Percentiles rank a stretch among this genome's conserved stretches.
Evolutionary conservation across 805 yeast species (phyloP).

Genomic region (Ogataea degrootiae): DNA sequence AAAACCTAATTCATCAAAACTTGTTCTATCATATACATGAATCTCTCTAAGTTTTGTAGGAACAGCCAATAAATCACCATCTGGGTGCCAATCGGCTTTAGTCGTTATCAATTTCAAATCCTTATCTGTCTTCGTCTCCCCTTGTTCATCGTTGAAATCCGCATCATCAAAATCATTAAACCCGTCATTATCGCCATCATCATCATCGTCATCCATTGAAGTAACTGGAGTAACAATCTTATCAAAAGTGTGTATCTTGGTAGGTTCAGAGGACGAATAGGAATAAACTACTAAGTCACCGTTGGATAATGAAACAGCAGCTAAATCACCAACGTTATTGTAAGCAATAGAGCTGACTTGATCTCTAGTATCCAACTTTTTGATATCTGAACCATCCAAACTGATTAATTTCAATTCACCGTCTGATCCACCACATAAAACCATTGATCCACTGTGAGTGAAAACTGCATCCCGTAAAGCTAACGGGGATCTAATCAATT

Average conservation of each 20-base stretch:
- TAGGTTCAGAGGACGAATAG: constrained; percentile 51
- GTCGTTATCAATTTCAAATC: constrained; percentile 33
- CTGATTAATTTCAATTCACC: constrained; percentile 49
- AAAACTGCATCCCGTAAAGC: constrained; percentile 50
- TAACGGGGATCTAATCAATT: constrained; percentile 38
- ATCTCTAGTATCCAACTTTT: constrained; percentile 41
- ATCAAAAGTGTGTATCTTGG: constrained; percentile 40
- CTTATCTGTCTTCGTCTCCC: constrained; percentile 31
- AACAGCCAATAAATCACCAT: constrained; percentile 64
- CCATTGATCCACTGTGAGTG: constrained; percentile 57
- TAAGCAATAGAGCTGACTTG: constrained; percentile 55
- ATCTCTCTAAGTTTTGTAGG: constrained; percentile 51
- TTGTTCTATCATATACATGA: constrained; percentile 38
- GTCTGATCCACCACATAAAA: constrained; percentile 65
- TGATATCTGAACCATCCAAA: constrained; percentile 30
- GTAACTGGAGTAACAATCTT: constrained; percentile 36
- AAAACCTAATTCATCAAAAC: constrained; percentile 23
- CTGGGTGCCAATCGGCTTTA: constrained; percentile 63
- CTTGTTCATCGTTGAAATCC: constrained; percentile 15
- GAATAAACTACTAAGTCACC: constrained; percentile 56
- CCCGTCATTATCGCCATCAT: constrained; percentile 34
- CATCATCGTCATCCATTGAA: constrained; percentile 32
- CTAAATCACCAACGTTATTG: constrained; percentile 49
- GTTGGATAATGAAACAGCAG: constrained; percentile 54
- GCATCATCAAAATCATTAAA: constrained; percentile 24